Conservation (phyloP, 352 stramenopile genomes). For the Ochromonadaceae sp. region DNA sequence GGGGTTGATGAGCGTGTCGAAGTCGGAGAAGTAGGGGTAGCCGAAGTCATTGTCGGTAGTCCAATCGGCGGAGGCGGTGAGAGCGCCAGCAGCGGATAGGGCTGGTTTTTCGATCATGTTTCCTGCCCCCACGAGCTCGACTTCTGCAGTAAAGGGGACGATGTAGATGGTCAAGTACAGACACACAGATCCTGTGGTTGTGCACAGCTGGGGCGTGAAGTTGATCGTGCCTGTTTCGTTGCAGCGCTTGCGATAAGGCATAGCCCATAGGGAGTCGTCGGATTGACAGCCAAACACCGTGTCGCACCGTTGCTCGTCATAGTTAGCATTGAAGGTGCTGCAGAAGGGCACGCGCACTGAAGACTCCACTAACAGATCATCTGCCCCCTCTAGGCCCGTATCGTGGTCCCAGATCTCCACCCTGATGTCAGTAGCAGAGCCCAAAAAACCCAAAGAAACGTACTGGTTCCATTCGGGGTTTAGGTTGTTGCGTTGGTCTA, state of each 20-base stretch:
- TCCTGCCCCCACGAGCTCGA: background rate
- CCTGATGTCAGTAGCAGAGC: slow-evolving; percentile 50
- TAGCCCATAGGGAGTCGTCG: slow-evolving; percentile 17
- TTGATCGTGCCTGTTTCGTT: background rate
- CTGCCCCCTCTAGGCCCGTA: slow-evolving; percentile 58
- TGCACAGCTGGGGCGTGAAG: background rate
- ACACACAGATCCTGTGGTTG: background rate
- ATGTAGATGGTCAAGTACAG: background rate
- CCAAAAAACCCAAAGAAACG: slow-evolving; percentile 60
- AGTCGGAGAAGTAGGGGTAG: background rate
- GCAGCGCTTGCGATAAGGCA: background rate
- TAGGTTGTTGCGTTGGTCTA: slow-evolving; percentile 46
- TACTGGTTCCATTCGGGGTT: slow-evolving; percentile 58
- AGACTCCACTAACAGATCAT: slow-evolving; percentile 41
- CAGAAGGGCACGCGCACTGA: slow-evolving; percentile 22
- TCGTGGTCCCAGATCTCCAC: slow-evolving; percentile 55
- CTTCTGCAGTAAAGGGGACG: background rate
- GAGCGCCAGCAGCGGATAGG: background rate
- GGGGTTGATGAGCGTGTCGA: background rate
- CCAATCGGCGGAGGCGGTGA: background rate
- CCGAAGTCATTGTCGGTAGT: background rate
- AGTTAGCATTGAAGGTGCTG: slow-evolving; percentile 21
- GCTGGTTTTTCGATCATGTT: background rate
- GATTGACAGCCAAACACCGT: slow-evolving; percentile 24
- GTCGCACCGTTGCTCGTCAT: too few relatives aligned